Evolutionary conservation across 1,284 basidiomycete species (phyloP).

Genomic region (Ustilago bromivora): DNA sequence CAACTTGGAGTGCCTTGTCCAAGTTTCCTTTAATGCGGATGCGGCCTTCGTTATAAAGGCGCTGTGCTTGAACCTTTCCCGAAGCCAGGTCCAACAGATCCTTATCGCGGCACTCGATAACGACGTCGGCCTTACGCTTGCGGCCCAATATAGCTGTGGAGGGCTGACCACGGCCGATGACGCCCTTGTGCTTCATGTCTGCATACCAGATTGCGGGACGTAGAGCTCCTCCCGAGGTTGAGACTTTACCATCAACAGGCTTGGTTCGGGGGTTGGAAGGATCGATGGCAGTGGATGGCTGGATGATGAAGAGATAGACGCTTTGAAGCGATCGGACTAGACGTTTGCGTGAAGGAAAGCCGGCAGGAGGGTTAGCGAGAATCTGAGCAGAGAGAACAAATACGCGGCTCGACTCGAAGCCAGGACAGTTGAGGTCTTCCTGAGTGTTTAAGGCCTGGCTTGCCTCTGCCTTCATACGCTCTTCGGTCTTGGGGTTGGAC

Average conservation of each 20-base stretch:
- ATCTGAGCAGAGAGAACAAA: slow-evolving; percentile 62
- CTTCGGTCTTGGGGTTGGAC: slow-evolving; percentile 26
- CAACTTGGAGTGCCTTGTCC: slow-evolving; percentile 56
- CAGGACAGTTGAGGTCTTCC: slow-evolving; percentile 55
- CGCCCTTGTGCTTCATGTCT: slow-evolving; percentile 51
- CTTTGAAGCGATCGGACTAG: slow-evolving; percentile 57
- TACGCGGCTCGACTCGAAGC: slow-evolving; percentile 61
- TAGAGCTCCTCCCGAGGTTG: slow-evolving; percentile 59
- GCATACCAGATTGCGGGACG: slow-evolving; percentile 61
- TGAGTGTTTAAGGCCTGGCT: slow-evolving; percentile 50
- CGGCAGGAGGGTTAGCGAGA: slow-evolving; percentile 52
- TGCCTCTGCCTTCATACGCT: slow-evolving; percentile 53
- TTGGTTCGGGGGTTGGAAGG: slow-evolving; percentile 60
- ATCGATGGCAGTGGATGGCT: slow-evolving; percentile 56
- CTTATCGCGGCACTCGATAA: slow-evolving; percentile 63
- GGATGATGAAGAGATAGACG: slow-evolving; percentile 65
- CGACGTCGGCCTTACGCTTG: slow-evolving; percentile 62
- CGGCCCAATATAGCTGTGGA: slow-evolving; percentile 58
- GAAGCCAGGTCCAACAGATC: slow-evolving; percentile 65
- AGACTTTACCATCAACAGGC: slow-evolving; percentile 38
- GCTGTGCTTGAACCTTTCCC: slow-evolving; percentile 58
- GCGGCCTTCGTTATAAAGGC: slow-evolving; percentile 57
- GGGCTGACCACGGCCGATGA: slow-evolving; percentile 60
- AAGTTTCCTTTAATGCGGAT: slow-evolving; percentile 50
- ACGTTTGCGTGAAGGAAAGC: slow-evolving; percentile 55